Evolutionary conservation across 495 filamentous ascomycete genomes (phyloP).

Genomic region (Hypoxylon lenormandii): DNA sequence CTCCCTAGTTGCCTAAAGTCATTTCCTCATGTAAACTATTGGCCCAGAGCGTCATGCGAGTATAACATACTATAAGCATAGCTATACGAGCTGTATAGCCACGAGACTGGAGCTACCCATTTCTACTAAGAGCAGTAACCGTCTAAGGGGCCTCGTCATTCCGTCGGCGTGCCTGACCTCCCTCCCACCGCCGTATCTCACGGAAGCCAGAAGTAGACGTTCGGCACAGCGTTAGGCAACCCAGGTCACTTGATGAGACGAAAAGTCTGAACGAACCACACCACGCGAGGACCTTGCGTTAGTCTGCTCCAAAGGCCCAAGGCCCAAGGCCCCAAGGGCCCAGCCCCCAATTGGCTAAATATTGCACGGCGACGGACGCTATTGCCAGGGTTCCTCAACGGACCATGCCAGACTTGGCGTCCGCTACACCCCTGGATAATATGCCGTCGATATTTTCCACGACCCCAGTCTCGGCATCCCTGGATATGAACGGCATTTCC

Average conservation of each 20-base stretch:
- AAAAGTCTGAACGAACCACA: constrained; percentile 40
- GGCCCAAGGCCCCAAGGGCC: too few species aligned
- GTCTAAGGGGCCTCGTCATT: constrained; percentile 12
- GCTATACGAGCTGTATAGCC: constrained; percentile 14
- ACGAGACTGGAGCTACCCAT: constrained; percentile 12
- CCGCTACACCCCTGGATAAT: constrained; percentile 49
- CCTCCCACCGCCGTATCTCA: constrained; percentile 31
- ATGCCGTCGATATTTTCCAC: constrained; percentile 47
- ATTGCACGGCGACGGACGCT: constrained; percentile 28
- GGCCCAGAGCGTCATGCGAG: constrained; percentile 24
- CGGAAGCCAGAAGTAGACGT: constrained; percentile 26
- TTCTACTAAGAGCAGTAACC: constrained; percentile 1
- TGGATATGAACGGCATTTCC: constrained; percentile 46
- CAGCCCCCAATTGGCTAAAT: constrained; percentile 48
- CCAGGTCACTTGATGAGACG: constrained; percentile 30
- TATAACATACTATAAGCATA: constrained; percentile 12
- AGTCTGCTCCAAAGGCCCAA: constrained; percentile 28
- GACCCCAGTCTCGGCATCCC: constrained; percentile 46
- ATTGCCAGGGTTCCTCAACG: constrained; percentile 30
- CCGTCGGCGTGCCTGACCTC: constrained; percentile 12
- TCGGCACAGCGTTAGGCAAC: constrained; percentile 27
- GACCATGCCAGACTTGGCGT: constrained; percentile 40
- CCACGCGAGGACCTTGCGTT: constrained; percentile 46
- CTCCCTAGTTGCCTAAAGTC: constrained; percentile 34
- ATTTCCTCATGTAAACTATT: constrained; percentile 33